A percentile compares a stretch with the other conserved stretches of the same genome.
These are phyloP conservation scores for Exophiala phaeomuriformis DNA, from an alignment of 2,329 filamentous ascomycete species.

Conservation along the genomic window DNA sequence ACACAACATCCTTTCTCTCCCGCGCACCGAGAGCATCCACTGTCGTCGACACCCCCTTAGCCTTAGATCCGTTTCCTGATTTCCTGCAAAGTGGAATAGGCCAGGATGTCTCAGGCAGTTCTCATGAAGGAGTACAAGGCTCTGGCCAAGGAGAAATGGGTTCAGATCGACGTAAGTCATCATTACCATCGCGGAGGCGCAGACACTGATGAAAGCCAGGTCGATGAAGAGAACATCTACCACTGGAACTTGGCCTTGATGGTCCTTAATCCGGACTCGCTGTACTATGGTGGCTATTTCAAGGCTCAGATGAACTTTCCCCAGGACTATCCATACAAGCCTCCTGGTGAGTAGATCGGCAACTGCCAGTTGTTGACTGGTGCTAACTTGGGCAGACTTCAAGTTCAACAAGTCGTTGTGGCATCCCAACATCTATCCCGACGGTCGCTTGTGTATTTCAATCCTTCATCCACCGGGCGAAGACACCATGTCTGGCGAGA, in stretches of 20 bases:
- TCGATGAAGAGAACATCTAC: constrained; percentile 75
- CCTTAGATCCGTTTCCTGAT: not conserved
- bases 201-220: constrained; percentile 39
- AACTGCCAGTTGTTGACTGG: not conserved
- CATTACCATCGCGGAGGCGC: not conserved
- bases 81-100: not conserved
- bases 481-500: constrained; percentile 84
- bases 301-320: constrained; percentile 84
- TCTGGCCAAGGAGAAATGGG: constrained; percentile 85
- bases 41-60: too few species aligned
- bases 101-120: constrained; percentile 61
- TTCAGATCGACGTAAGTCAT: constrained; percentile 67
- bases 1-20: too few species aligned
- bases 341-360: constrained; percentile 50
- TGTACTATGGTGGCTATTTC: constrained; percentile 90
- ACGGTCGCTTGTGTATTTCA: constrained; percentile 90
- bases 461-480: constrained; percentile 91
- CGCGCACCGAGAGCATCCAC: too few species aligned
- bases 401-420: constrained; percentile 72
- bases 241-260: constrained; percentile 83
- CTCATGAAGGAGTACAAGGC: constrained; percentile 82
- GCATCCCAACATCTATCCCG: constrained; percentile 89
- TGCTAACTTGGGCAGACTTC: constrained; percentile 52
- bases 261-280: constrained; percentile 84
- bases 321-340: constrained; percentile 79